Conservation (phyloP, 441 rosid genomes). For the Adansonia grandidieri region DNA sequence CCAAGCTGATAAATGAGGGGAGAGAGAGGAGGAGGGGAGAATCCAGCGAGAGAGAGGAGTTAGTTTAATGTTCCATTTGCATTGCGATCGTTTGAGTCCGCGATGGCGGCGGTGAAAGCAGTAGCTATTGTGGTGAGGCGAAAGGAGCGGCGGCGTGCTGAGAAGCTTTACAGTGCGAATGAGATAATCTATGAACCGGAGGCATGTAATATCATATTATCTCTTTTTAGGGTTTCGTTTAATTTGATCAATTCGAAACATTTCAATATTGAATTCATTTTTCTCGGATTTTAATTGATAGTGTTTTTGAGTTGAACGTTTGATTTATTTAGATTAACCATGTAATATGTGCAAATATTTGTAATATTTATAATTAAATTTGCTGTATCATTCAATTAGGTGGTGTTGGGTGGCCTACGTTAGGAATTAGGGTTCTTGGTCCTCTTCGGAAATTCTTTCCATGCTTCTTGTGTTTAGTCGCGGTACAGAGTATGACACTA, state of each 20-base stretch:
- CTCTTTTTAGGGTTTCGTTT: slow-evolving; percentile 35
- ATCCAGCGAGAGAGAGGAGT: slow-evolving; percentile 25
- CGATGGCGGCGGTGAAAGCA: slow-evolving; percentile 33
- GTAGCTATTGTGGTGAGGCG: slow-evolving; percentile 27
- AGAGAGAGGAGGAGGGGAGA: slow-evolving; percentile 20
- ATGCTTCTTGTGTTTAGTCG: neutral
- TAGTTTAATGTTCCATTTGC: slow-evolving; percentile 34
- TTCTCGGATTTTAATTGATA: neutral
- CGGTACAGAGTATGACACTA: neutral
- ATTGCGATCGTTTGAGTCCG: slow-evolving; percentile 35
- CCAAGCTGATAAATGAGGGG: slow-evolving; percentile 23
- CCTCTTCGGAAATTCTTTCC: neutral
- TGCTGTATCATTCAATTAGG: too few relatives aligned
- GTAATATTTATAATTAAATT: neutral
- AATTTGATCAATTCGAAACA: slow-evolving; percentile 2
- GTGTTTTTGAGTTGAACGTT: neutral
- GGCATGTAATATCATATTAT: slow-evolving; percentile 45
- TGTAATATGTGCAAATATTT: neutral
- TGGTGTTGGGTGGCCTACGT: neutral
- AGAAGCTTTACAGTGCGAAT: slow-evolving; percentile 45
- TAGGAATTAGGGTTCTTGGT: slow-evolving; percentile 24
- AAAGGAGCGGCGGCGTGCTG: slow-evolving; percentile 40
- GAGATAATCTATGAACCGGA: slow-evolving; percentile 45
- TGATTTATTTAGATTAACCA: neutral
- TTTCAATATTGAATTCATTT: neutral